phyloP scores from a whole-genome alignment of 768 basidiomycete species.

The Pleurotus eryngii region DNA sequence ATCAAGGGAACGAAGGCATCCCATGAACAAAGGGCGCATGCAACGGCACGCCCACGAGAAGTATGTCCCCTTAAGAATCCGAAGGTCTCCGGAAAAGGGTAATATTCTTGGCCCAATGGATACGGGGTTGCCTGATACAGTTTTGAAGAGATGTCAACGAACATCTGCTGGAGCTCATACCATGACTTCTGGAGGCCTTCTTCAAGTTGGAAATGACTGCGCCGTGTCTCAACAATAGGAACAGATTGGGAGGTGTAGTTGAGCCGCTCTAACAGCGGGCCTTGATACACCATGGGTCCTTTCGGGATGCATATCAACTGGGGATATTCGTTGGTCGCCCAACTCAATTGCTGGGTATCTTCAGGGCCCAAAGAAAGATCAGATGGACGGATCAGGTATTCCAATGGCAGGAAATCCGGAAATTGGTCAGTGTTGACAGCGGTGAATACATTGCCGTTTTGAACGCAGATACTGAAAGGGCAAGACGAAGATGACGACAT shows the following conservation, averaged over 20 bases:
- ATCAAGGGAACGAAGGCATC: slow-evolving; percentile 13
- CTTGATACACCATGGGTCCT: background rate
- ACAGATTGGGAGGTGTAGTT: background rate
- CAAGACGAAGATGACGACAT: too few relatives aligned
- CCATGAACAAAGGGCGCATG: slow-evolving; percentile 1
- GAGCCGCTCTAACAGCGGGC: slow-evolving; percentile 2
- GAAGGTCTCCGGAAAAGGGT: slow-evolving; percentile 2
- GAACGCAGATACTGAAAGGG: too few relatives aligned
- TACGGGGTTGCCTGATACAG: background rate
- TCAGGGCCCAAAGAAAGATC: background rate
- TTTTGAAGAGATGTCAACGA: background rate
- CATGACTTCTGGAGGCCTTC: background rate
- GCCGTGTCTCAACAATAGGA: background rate
- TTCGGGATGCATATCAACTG: background rate
- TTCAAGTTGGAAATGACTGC: background rate
- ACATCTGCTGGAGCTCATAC: background rate
- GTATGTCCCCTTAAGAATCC: slow-evolving; percentile 5
- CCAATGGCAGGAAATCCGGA: background rate
- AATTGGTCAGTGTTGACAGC: background rate
- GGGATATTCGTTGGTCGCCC: background rate
- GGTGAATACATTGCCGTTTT: background rate
- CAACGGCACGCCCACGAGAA: background rate
- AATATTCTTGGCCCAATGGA: background rate
- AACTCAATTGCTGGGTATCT: background rate
- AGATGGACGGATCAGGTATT: background rate